Conservation (phyloP, 257 asterid genomes). For the Mentha longifolia region DNA sequence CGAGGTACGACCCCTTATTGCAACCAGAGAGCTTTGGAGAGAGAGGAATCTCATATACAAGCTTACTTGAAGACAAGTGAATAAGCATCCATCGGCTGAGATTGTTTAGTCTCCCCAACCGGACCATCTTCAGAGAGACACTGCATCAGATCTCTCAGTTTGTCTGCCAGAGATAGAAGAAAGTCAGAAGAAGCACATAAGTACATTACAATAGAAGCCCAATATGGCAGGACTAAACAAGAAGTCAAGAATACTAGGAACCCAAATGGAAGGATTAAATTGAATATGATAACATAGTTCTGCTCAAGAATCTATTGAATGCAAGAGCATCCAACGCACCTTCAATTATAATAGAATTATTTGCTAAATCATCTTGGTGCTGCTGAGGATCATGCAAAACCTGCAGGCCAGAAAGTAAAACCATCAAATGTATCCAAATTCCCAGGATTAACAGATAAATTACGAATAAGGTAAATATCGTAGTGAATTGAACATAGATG, state of each 20-base stretch:
- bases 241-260: neutral
- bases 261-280: neutral
- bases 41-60: constrained; percentile 23
- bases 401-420: constrained; percentile 51
- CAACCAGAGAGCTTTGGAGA: neutral
- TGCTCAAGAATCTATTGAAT: constrained; percentile 9
- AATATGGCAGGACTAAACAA: neutral
- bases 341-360: constrained; percentile 47
- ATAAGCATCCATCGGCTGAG: constrained; percentile 41
- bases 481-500: constrained; percentile 6
- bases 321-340: constrained; percentile 48
- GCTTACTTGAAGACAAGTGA: constrained; percentile 57
- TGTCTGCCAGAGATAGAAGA: constrained; percentile 44
- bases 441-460: neutral
- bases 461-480: neutral
- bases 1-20: constrained; percentile 6
- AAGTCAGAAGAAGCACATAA: constrained; percentile 19
- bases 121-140: constrained; percentile 47
- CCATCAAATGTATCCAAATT: neutral
- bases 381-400: constrained; percentile 40
- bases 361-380: constrained; percentile 41
- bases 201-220: neutral
- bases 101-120: constrained; percentile 40
- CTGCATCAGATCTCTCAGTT: constrained; percentile 40
- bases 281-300: constrained; percentile 17